These are phyloP conservation scores for Ceratocystis lukuohia DNA, from an alignment of 2,329 filamentous ascomycete genomes.

Conservation along the genomic window DNA sequence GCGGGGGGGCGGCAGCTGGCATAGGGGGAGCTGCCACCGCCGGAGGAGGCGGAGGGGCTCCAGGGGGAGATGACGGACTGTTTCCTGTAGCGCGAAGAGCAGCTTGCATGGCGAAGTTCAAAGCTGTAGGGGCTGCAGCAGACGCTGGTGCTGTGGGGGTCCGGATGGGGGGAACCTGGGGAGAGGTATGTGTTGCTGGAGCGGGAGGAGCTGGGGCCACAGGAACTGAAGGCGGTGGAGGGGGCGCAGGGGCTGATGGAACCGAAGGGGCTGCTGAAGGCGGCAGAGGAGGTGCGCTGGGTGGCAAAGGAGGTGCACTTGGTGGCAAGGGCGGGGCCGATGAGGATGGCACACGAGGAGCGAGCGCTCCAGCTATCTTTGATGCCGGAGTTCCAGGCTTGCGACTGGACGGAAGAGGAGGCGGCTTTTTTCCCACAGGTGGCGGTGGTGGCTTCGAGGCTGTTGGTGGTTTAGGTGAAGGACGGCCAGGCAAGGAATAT, in stretches of 20 bases:
- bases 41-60: constrained; percentile 29
- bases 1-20: constrained; percentile 29
- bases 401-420: constrained; percentile 37
- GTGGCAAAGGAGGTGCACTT: constrained; percentile 31
- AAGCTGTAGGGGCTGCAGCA: constrained; percentile 1
- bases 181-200: constrained; percentile 24
- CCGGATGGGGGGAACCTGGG: constrained; percentile 16
- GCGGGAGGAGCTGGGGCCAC: constrained; percentile 21
- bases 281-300: constrained; percentile 27
- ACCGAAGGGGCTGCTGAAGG: constrained; percentile 31
- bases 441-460: constrained; percentile 60
- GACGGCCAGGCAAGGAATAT: constrained; percentile 35
- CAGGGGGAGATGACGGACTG: constrained; percentile 27
- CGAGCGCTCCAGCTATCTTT: constrained; percentile 28
- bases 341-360: constrained; percentile 28
- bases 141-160: constrained; percentile 1
- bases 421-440: constrained; percentile 62
- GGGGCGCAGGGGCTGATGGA: constrained; percentile 25
- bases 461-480: constrained; percentile 35
- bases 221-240: constrained; percentile 29
- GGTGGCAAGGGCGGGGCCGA: constrained; percentile 30
- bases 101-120: constrained; percentile 19
- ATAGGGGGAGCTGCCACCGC: constrained; percentile 31
- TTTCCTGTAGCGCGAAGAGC: constrained; percentile 15
- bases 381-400: constrained; percentile 40